Percentiles rank a stretch among this genome's conserved stretches.
These are phyloP conservation scores for Eudorina sp. DNA, from an alignment of 139 green algal species.

Conservation along the genomic window DNA sequence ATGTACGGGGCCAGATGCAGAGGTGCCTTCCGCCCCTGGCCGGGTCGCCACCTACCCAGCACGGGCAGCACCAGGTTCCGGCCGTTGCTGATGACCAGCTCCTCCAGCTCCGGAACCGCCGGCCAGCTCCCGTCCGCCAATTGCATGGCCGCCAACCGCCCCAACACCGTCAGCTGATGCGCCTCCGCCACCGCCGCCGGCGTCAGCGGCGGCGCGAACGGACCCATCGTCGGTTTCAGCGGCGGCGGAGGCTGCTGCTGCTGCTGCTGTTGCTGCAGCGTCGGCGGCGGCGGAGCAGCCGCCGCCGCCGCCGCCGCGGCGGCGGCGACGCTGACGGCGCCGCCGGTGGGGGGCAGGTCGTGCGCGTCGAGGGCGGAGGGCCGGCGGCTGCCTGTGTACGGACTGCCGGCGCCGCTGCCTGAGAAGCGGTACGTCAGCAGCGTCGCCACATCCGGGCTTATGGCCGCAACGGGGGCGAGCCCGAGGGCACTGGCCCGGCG, in stretches of 20 bases:
- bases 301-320: background rate
- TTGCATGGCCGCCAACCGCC: slow-evolving; percentile 15
- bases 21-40: background rate
- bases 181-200: background rate
- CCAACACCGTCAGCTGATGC: slow-evolving; percentile 1
- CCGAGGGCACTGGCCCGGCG: background rate
- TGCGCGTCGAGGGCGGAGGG: background rate
- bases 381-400: background rate
- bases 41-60: background rate
- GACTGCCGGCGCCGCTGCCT: background rate
- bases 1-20: too few species aligned
- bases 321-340: background rate
- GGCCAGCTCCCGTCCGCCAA: slow-evolving; percentile 32
- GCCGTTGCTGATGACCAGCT: slow-evolving; percentile 33
- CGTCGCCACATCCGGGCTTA: background rate
- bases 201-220: slow-evolving; percentile 13
- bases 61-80: background rate
- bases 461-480: background rate
- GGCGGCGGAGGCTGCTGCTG: background rate
- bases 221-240: background rate
- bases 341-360: background rate
- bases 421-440: background rate
- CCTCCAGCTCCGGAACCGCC: slow-evolving; percentile 14
- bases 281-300: background rate
- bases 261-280: too few species aligned